Conservation (phyloP, 805 yeast genomes). For the Candida gorgasii region DNA sequence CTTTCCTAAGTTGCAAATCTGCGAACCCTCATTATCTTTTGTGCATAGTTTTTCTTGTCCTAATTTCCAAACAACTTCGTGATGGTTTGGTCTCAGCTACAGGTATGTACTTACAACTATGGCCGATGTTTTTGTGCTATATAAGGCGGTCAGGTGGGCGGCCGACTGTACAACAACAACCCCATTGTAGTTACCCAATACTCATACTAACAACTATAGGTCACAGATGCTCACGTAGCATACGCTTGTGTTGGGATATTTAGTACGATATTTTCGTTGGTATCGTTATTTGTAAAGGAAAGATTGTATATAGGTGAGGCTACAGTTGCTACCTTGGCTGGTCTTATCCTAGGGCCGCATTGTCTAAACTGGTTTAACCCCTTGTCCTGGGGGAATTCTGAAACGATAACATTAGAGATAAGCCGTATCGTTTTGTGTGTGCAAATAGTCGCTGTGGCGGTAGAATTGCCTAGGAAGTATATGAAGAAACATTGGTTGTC, state of each 20-base stretch:
- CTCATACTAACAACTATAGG: conserved; percentile 23
- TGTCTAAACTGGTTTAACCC: conserved; percentile 85
- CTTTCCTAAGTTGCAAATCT: conserved; percentile 1
- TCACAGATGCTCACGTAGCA: conserved; percentile 74
- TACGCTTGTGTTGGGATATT: conserved; percentile 87
- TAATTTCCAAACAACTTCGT: neutral
- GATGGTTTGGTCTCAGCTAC: conserved; percentile 36
- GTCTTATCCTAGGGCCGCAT: conserved; percentile 87
- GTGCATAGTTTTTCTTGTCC: conserved; percentile 6
- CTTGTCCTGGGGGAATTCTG: conserved; percentile 80
- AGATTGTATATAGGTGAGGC: conserved; percentile 88
- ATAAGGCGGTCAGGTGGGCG: too few species aligned
- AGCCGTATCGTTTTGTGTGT: conserved; percentile 80
- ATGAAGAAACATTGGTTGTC: conserved; percentile 84
- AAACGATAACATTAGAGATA: conserved; percentile 77
- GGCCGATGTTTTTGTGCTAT: too few species aligned
- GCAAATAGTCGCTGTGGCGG: conserved; percentile 93
- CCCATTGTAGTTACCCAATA: neutral
- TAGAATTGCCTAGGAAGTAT: conserved; percentile 86
- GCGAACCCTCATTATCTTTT: conserved; percentile 1
- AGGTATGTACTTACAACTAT: conserved; percentile 34
- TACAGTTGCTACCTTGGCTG: conserved; percentile 81
- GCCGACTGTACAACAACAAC: too few species aligned
- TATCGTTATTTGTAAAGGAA: conserved; percentile 82
- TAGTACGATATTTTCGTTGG: conserved; percentile 74